phyloP scores from a whole-genome alignment of 441 rosid genomes.

The Brassica balearica region DNA sequence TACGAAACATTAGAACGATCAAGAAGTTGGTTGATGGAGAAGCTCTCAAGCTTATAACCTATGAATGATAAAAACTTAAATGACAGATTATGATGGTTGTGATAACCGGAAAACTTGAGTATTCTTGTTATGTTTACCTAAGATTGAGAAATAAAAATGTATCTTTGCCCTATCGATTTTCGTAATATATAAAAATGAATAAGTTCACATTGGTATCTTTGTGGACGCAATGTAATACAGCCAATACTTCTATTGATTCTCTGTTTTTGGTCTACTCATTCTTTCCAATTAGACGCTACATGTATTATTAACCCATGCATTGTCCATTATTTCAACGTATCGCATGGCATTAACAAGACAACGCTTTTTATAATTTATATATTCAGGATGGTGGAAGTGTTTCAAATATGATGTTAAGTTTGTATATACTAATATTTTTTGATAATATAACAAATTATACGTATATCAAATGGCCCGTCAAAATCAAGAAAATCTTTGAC shows the following conservation, averaged over 20 bases:
- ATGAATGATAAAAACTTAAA: neutral
- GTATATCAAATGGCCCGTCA: neutral
- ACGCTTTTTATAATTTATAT: too few species aligned
- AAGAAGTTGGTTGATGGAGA: neutral
- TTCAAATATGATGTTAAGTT: neutral
- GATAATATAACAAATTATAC: too few species aligned
- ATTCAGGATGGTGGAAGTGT: too few species aligned
- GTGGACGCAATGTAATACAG: neutral
- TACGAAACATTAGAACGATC: neutral
- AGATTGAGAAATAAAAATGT: neutral
- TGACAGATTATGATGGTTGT: neutral
- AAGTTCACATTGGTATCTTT: neutral
- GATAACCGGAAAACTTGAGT: neutral
- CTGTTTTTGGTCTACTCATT: too few species aligned
- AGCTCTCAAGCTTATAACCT: conserved; percentile 2
- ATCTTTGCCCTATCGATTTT: neutral
- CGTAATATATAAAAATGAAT: neutral
- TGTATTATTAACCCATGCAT: too few species aligned
- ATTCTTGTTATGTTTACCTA: neutral
- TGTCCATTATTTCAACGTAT: too few species aligned
- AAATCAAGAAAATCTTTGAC: neutral
- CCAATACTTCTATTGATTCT: too few species aligned
- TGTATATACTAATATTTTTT: neutral
- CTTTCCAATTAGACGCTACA: too few species aligned
- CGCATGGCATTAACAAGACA: too few species aligned